Conservation (phyloP, 768 basidiomycete species). For the Kondoa subrosea region DNA sequence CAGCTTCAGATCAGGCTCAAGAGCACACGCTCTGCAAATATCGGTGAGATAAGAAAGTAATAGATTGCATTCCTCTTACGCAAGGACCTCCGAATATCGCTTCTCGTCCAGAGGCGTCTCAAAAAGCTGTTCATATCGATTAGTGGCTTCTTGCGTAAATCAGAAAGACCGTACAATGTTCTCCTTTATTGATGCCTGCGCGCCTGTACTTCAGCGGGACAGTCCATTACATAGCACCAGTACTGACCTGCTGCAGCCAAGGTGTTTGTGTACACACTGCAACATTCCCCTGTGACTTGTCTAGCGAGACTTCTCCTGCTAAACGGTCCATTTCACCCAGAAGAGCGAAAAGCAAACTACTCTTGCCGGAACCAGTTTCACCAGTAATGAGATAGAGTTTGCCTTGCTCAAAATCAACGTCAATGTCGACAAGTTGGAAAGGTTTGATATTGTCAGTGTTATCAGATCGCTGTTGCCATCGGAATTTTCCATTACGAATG, state of each 20-base stretch:
- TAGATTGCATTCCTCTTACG: constrained; percentile 41
- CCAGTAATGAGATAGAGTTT: background rate
- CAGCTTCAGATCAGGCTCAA: constrained; percentile 52
- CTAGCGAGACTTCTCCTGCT: constrained; percentile 35
- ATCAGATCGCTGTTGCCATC: background rate
- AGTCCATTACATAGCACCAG: too few species aligned
- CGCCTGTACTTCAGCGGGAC: too few species aligned
- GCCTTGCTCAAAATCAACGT: background rate
- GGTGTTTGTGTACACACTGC: constrained; percentile 19
- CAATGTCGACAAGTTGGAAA: background rate
- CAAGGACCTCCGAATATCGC: background rate
- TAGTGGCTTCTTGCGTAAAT: too few species aligned
- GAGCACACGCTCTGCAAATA: constrained; percentile 43
- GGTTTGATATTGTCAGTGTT: background rate
- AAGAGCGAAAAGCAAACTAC: constrained; percentile 16
- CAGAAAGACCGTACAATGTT: too few species aligned
- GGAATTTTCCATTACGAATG: constrained; percentile 36
- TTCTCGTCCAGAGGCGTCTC: constrained; percentile 43
- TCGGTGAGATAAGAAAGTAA: constrained; percentile 39
- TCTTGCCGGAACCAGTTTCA: constrained; percentile 54
- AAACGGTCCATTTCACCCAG: constrained; percentile 34
- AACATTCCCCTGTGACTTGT: constrained; percentile 8
- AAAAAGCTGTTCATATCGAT: too few species aligned
- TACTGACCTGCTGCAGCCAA: constrained; percentile 19
- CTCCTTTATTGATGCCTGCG: constrained; percentile 56